Evolutionary conservation across 2,329 filamentous ascomycete genomes (phyloP).

Genomic region (Periconia macrospinosa): DNA sequence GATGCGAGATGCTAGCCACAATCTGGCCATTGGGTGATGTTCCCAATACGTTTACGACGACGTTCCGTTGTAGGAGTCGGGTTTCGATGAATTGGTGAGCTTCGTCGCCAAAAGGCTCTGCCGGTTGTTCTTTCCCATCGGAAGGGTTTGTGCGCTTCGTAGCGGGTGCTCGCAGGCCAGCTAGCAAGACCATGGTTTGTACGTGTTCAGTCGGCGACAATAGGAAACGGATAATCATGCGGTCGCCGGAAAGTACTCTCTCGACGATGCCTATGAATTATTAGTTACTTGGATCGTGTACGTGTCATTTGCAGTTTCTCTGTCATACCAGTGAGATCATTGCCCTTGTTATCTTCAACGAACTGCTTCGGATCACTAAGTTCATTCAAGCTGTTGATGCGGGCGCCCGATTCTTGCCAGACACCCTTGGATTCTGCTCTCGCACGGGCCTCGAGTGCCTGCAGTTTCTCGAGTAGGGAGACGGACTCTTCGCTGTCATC

Average conservation of each 20-base stretch:
- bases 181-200: constrained; percentile 85
- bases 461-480: constrained; percentile 74
- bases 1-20: constrained; percentile 85
- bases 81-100: constrained; percentile 85
- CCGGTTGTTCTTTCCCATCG: constrained; percentile 78
- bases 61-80: constrained; percentile 80
- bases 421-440: constrained; percentile 78
- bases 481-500: constrained; percentile 78
- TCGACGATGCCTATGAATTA: constrained; percentile 66
- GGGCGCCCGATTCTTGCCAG: constrained; percentile 68
- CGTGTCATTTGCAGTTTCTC: not conserved
- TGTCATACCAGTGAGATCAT: constrained; percentile 69
- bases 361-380: constrained; percentile 74
- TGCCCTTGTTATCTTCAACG: constrained; percentile 80
- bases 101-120: constrained; percentile 88
- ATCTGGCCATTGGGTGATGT: constrained; percentile 88
- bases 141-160: constrained; percentile 81
- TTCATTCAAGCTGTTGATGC: constrained; percentile 80
- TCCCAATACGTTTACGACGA: constrained; percentile 81
- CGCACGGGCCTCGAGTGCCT: constrained; percentile 75
- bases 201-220: constrained; percentile 81
- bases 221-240: constrained; percentile 80
- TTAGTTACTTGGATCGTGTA: constrained; percentile 15
- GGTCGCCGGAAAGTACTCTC: constrained; percentile 87
- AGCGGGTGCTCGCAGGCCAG: constrained; percentile 85